Conservation (phyloP, 2,329 filamentous ascomycete genomes). For the Chrysoporthe cubensis region DNA sequence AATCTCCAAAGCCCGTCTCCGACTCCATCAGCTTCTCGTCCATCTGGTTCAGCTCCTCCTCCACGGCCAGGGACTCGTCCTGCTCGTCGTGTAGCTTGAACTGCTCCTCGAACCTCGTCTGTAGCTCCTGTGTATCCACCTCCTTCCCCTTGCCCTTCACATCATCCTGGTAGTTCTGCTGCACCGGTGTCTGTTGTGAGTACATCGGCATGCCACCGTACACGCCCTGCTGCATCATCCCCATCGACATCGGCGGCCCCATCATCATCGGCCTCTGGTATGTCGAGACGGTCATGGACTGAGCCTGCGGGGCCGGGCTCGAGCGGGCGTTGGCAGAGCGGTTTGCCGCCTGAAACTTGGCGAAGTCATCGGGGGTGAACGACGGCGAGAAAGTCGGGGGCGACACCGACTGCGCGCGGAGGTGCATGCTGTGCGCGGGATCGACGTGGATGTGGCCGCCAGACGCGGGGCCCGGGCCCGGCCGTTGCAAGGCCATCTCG, state of each 20-base stretch:
- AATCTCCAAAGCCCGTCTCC: slow-evolving; percentile 80
- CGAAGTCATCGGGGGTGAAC: slow-evolving; percentile 85
- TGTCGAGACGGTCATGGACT: slow-evolving; percentile 45
- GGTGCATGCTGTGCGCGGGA: slow-evolving; percentile 48
- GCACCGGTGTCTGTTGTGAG: slow-evolving; percentile 41
- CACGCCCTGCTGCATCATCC: slow-evolving; percentile 62
- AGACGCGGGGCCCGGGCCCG: slow-evolving; percentile 32
- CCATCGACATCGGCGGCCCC: slow-evolving; percentile 49
- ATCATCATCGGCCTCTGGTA: slow-evolving; percentile 68
- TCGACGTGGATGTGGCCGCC: slow-evolving; percentile 49
- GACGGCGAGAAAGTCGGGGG: slow-evolving; percentile 63
- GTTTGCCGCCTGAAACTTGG: slow-evolving; percentile 78
- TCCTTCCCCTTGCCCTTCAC: slow-evolving; percentile 86
- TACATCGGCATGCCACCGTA: slow-evolving; percentile 55
- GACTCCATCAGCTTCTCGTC: slow-evolving; percentile 68
- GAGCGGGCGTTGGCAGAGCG: slow-evolving; percentile 55
- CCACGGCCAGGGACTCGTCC: slow-evolving; percentile 73
- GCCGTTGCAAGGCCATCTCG: slow-evolving; percentile 46
- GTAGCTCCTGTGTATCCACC: slow-evolving; percentile 74
- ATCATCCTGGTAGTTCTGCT: slow-evolving; percentile 49
- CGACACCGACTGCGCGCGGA: slow-evolving; percentile 57
- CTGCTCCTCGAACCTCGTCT: slow-evolving; percentile 44
- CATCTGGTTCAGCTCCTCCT: slow-evolving; percentile 85
- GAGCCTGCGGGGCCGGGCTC: slow-evolving; percentile 61
- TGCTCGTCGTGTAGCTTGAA: slow-evolving; percentile 52